These are phyloP conservation scores for Paralagenidium karlingii DNA, from an alignment of 352 stramenopile species.

Conservation along the genomic window DNA sequence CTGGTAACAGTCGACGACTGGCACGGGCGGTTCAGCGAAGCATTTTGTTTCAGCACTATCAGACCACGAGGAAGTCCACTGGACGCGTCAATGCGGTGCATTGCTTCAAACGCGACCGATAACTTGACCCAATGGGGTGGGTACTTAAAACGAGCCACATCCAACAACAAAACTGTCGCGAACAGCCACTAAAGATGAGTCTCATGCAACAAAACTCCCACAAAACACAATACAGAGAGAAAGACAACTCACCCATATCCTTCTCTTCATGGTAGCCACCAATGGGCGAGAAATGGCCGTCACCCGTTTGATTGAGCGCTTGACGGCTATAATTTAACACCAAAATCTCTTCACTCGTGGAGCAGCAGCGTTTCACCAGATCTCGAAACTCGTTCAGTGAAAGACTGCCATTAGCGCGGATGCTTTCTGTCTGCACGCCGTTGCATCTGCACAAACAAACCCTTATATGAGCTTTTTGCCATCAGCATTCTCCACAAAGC, in stretches of 20 bases:
- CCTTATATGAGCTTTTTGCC: not conserved
- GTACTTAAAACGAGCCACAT: conserved; percentile 95
- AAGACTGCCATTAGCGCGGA: conserved; percentile 27
- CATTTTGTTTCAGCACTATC: conserved; percentile 6
- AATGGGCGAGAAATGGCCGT: conserved; percentile 95
- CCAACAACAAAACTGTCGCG: conserved; percentile 86
- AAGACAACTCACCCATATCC: conserved; percentile 43
- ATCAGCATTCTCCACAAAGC: too few relatives aligned
- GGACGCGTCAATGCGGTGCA: conserved; percentile 31
- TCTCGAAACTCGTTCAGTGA: conserved; percentile 35
- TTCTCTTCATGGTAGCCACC: conserved; percentile 86
- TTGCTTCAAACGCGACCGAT: conserved; percentile 28
- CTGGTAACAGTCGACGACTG: too few relatives aligned
- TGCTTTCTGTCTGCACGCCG: conserved; percentile 30
- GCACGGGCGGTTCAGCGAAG: too few relatives aligned
- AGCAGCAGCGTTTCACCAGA: conserved; percentile 65
- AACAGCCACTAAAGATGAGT: not conserved
- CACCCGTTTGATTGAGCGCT: conserved; percentile 88
- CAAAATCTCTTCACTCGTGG: conserved; percentile 68
- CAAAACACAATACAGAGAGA: too few relatives aligned
- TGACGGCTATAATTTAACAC: conserved; percentile 89
- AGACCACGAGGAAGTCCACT: conserved; percentile 22
- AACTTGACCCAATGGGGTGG: conserved; percentile 78
- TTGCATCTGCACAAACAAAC: too few relatives aligned
- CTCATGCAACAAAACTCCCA: not conserved